Base-by-base conservation (phyloP, 768 basidiomycete genomes). In the Serendipita vermifera region DNA sequence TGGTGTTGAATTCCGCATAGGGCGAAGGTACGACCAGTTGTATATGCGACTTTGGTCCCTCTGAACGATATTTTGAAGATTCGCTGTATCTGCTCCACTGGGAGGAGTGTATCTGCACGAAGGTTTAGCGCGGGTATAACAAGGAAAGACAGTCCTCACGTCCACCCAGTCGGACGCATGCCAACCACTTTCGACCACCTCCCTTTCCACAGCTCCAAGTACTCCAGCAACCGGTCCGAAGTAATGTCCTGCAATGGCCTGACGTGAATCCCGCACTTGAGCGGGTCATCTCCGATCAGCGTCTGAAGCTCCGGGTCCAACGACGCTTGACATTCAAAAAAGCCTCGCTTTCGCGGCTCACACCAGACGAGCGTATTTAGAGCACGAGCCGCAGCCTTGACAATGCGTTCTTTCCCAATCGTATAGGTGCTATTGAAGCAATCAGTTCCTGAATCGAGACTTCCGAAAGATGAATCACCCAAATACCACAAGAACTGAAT, bases 381-480 rank as follows among this genome's bases (percentile, higher is more conserved):
- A 0, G 87, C 85, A 58, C 80, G 75, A 0, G 96, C 96, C 24
- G 98, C 81, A 1, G 87, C 94, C 78, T 97, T 96, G 36, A 96
- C 92, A 36, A 98, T 86, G 22, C 96, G 82, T 68, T 99, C 96
- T 67, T 99, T 99, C 36, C 96, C 96, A 48, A 98, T 90, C 0
- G 89, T 89, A 69, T 99, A 99, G 0, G 96, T 97, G 7, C 91
- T 90, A 58, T 36, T 55, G n/a, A n/a, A 31, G 46, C 3, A 3
- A 53, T 1, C 33, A 40, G n/a, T 51, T 11, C 22, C 22, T 26
- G 31, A 29, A 46, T 59, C 31, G 6, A n/a, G 32, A 3, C 1
- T n/a, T 1, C 15, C 46, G 24, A 17, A 51, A 29, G 3, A 0
- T 17, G 29, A 64, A 75, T 3, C 64, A 87, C 88, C 87, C 87